Base-by-base conservation (phyloP, 2,329 filamentous ascomycete genomes). In the Atkinsonella hypoxylon region DNA sequence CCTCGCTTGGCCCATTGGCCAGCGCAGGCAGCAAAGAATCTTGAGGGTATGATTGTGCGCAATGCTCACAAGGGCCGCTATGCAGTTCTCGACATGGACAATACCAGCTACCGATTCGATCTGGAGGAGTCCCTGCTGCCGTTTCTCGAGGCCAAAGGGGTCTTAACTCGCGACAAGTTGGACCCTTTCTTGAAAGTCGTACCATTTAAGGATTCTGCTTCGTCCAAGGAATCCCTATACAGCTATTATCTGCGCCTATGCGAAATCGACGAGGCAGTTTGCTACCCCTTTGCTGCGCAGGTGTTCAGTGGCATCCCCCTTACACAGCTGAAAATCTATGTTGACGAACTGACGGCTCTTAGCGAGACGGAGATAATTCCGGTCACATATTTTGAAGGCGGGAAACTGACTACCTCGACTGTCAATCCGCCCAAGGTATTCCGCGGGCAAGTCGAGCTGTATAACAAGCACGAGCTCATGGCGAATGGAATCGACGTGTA, bases 291-390 rank as follows among this genome's bases (percentile, higher is more conserved):
- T 60, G 64, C 62, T 10, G 68, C 67, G 1, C 67, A 73, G 52
- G 61, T 70, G 51, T 73, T 67, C 47, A 62, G 64, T 40, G 70
- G 68, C 26, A 58, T 72, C 34, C 63, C 70, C 1, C 63, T 77
- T 49, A 64, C 69, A 48, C 66, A 73, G 53, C 65, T 73, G 36
- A 72, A 71, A 59, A 67, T 64, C 52, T 70, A 71, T 54, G 67
- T 72, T 2, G 74, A 74, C 55, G 67, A 74, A 54, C 64, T 75
- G 52, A 70, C 75, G 61, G 64, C 69, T 1, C 63, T 69, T 51
- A 67, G 70, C 58, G 53, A 46, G 26, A 66, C 64, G 9, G 26
- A 26, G 26, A 26, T 7, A 26, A 64, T 72, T 4, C 53, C 61
- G 5, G 60, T 62, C n/a, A 64, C 58, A 5, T 70, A 70, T 55